phyloP scores from a whole-genome alignment of 83 land plant species.

The Picea abies region DNA sequence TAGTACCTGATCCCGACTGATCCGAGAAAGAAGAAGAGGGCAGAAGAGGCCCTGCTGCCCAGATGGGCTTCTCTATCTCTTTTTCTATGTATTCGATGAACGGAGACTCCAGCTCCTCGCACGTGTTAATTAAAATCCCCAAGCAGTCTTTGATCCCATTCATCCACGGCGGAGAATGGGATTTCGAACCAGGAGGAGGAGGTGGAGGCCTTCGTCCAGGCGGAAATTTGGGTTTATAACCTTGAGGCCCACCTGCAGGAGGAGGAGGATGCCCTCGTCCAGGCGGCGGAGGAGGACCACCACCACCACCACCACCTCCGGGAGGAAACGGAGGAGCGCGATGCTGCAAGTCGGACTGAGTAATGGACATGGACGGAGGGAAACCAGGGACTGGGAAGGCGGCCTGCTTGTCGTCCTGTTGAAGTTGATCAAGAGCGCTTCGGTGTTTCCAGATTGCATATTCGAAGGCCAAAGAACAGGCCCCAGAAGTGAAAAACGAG shows the following conservation, averaged over 20 bases:
- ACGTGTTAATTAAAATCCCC: slow-evolving; percentile 50
- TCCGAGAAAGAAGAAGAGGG: slow-evolving; percentile 40
- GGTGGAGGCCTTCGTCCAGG: not conserved
- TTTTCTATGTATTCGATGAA: slow-evolving; percentile 41
- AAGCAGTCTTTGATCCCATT: slow-evolving; percentile 20
- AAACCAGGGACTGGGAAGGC: slow-evolving; percentile 30
- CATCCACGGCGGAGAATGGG: slow-evolving; percentile 27
- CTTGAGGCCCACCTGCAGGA: not conserved
- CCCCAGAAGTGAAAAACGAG: too few relatives aligned
- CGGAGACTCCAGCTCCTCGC: slow-evolving; percentile 47
- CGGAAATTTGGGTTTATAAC: too few relatives aligned
- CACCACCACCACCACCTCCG: too few relatives aligned
- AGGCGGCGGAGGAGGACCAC: too few relatives aligned
- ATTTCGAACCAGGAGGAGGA: slow-evolving; percentile 10
- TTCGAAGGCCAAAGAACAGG: too few relatives aligned
- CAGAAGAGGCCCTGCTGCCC: slow-evolving; percentile 59
- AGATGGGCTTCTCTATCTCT: slow-evolving; percentile 31
- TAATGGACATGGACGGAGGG: slow-evolving; percentile 28
- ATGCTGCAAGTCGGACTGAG: slow-evolving; percentile 5
- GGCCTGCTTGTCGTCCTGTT: slow-evolving; percentile 5
- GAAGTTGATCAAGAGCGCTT: not conserved
- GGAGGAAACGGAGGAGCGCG: not conserved
- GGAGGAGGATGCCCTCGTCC: not conserved
- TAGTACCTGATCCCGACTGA: slow-evolving; percentile 13
- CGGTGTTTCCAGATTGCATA: slow-evolving; percentile 27